Conservation (phyloP, 371 early-diverging fungal genomes). For the Mortierella sp. region DNA sequence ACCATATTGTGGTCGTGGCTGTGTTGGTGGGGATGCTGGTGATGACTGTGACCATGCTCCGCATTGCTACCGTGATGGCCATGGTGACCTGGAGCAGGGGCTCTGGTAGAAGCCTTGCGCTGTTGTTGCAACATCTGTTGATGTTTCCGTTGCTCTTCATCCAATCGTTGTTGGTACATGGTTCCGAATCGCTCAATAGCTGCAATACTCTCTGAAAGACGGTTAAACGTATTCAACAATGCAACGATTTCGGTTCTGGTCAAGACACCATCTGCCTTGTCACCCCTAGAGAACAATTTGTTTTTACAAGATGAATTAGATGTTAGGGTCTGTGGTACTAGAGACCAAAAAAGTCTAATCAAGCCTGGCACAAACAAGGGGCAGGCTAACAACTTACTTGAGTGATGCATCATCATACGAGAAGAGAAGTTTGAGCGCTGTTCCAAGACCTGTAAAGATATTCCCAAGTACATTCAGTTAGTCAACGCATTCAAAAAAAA, state of each 20-base stretch:
- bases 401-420: slow-evolving; percentile 80
- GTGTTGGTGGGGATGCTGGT: slow-evolving; percentile 23
- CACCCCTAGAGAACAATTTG: slow-evolving; percentile 47
- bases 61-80: not conserved
- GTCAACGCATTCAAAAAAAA: too few species aligned
- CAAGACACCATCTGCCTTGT: slow-evolving; percentile 62
- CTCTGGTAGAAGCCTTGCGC: not conserved
- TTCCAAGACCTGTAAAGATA: slow-evolving; percentile 29
- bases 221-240: slow-evolving; percentile 89
- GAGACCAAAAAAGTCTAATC: not conserved
- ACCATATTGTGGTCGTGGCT: slow-evolving; percentile 23
- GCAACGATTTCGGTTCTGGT: slow-evolving; percentile 92
- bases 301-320: not conserved
- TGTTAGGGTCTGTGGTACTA: not conserved
- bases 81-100: too few species aligned
- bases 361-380: not conserved
- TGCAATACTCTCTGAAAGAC: slow-evolving; percentile 83
- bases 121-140: not conserved
- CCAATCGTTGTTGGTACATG: slow-evolving; percentile 68
- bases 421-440: slow-evolving; percentile 64
- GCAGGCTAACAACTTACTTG: slow-evolving; percentile 53
- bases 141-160: slow-evolving; percentile 14
- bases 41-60: not conserved
- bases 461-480: slow-evolving; percentile 32
- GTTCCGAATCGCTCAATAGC: slow-evolving; percentile 76